Conservation (phyloP, 192 early-diverging fungal species). For the Linnemannia zychae region DNA sequence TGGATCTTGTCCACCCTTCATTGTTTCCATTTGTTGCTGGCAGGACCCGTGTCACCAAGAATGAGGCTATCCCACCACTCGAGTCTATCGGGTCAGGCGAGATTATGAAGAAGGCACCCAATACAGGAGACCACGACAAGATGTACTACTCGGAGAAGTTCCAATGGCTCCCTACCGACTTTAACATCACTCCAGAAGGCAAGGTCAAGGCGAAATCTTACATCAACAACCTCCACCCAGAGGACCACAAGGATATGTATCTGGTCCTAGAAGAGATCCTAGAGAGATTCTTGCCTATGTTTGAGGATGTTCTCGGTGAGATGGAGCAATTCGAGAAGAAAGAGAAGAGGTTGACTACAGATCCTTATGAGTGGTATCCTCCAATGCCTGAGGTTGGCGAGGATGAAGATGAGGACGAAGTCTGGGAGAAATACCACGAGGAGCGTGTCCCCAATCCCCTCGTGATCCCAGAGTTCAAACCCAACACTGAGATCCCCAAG, state of each 20-base stretch:
- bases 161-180: too few species aligned
- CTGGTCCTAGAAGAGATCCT: neutral
- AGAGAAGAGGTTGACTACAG: neutral
- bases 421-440: neutral
- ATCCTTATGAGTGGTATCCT: neutral
- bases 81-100: slow-evolving; percentile 1
- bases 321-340: neutral
- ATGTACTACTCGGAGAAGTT: neutral
- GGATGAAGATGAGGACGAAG: neutral
- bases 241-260: slow-evolving; percentile 3
- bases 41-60: slow-evolving; percentile 16
- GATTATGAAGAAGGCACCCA: neutral
- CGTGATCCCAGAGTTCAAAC: neutral
- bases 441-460: neutral
- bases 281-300: neutral
- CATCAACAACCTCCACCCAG: slow-evolving; percentile 2
- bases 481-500: slow-evolving; percentile 10
- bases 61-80: neutral
- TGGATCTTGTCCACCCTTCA: slow-evolving; percentile 1
- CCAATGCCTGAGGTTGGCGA: neutral
- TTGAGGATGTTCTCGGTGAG: neutral
- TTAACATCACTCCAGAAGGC: too few species aligned
- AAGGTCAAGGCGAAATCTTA: too few species aligned
- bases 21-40: neutral
- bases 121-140: neutral